Evolutionary conservation across 2,329 filamentous ascomycete genomes (phyloP).

Genomic region (Ploettnerulaceae sp.): DNA sequence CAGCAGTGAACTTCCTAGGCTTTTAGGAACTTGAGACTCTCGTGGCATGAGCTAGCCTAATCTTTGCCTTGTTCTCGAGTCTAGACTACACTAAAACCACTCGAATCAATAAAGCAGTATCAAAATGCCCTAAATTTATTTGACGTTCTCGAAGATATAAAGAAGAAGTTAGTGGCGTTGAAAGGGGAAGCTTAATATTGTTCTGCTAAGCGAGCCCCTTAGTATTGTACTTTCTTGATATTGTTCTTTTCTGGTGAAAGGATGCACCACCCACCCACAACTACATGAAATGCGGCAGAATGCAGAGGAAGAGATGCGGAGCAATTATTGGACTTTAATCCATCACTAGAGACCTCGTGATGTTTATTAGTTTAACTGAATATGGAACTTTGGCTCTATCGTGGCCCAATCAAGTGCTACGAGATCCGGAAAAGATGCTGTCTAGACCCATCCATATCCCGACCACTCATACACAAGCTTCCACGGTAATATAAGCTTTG

Average conservation of each 20-base stretch:
- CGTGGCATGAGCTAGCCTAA: not conserved
- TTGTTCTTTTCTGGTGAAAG: conserved; percentile 12
- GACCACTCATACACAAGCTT: too few relatives aligned
- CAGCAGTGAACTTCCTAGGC: not conserved
- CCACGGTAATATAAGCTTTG: too few relatives aligned
- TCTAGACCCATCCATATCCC: too few relatives aligned
- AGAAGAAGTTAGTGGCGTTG: conserved; percentile 1
- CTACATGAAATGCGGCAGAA: too few relatives aligned
- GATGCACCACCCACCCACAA: too few relatives aligned
- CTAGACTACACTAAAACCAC: not conserved
- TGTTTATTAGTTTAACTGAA: too few relatives aligned
- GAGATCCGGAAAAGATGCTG: too few relatives aligned
- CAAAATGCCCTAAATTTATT: not conserved
- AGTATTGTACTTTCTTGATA: conserved; percentile 11
- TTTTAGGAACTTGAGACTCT: not conserved
- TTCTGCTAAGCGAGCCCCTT: conserved; percentile 13
- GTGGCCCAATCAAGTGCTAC: too few relatives aligned
- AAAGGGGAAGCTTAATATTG: conserved; percentile 12
- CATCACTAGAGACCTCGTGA: too few relatives aligned
- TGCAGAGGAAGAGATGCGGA: too few relatives aligned
- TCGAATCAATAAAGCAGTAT: not conserved
- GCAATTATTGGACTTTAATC: too few relatives aligned
- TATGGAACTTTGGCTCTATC: too few relatives aligned
- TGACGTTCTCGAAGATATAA: not conserved
- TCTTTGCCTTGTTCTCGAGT: not conserved